Percentiles rank a stretch among this genome's conserved stretches.
Evolutionary conservation across 140 eudicot genomes (phyloP).

Genomic region (Ambrosia hybrid): DNA sequence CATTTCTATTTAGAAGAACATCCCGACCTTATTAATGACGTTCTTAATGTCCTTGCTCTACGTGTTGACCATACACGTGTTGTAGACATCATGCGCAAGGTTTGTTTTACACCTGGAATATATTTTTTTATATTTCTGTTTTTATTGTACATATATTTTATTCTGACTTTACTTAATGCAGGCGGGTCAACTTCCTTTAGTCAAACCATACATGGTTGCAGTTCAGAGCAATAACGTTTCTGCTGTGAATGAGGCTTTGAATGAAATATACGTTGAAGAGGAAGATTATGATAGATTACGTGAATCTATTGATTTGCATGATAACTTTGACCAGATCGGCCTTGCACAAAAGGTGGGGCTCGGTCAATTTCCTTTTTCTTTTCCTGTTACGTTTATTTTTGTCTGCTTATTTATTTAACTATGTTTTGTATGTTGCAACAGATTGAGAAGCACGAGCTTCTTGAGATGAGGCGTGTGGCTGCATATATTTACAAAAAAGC

Average conservation of each 20-base stretch:
- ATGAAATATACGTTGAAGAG: constrained; percentile 95
- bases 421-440: constrained; percentile 30
- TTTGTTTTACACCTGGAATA: constrained; percentile 17
- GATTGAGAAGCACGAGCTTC: constrained; percentile 99
- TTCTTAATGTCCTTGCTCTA: constrained; percentile 94
- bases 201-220: constrained; percentile 97
- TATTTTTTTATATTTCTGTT: neutral
- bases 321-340: constrained; percentile 95
- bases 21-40: constrained; percentile 94
- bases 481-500: constrained; percentile 99
- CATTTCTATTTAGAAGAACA: constrained; percentile 97
- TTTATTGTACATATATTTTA: neutral
- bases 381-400: neutral
- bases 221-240: constrained; percentile 98
- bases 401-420: neutral
- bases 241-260: constrained; percentile 97
- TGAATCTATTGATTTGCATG: constrained; percentile 94
- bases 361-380: neutral
- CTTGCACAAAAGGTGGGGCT: constrained; percentile 90
- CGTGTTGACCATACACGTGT: constrained; percentile 99
- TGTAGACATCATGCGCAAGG: constrained; percentile 99
- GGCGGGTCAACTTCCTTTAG: constrained; percentile 96
- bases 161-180: constrained; percentile 29
- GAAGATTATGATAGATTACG: constrained; percentile 97
- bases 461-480: constrained; percentile 99